Evolutionary conservation across 768 basidiomycete species (phyloP).

Genomic region (Lactarius psammicola): DNA sequence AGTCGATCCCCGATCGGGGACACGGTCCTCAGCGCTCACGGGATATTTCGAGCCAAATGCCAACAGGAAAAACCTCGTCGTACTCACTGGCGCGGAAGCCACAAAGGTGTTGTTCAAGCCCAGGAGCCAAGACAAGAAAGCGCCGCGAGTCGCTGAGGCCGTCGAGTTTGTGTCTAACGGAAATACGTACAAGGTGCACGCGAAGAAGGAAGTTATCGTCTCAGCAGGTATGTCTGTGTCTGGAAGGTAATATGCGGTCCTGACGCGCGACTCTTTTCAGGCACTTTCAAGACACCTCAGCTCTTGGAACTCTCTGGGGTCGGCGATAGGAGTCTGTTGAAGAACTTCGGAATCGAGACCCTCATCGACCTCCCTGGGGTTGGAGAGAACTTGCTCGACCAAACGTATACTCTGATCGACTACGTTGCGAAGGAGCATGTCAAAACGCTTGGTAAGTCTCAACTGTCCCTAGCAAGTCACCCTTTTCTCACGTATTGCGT

Average conservation of each 20-base stretch:
- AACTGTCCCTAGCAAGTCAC: too few species aligned
- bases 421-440: slow-evolving; percentile 19
- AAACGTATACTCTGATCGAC: slow-evolving; percentile 27
- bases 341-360: slow-evolving; percentile 36
- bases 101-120: slow-evolving; percentile 21
- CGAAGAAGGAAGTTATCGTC: slow-evolving; percentile 44
- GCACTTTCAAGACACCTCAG: slow-evolving; percentile 42
- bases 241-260: not conserved
- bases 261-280: slow-evolving; percentile 22
- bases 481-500: not conserved
- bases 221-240: slow-evolving; percentile 28
- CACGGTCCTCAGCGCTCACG: slow-evolving; percentile 27
- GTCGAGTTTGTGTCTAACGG: slow-evolving; percentile 37
- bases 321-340: slow-evolving; percentile 39
- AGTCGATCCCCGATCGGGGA: slow-evolving; percentile 26
- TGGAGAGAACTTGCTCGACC: slow-evolving; percentile 42
- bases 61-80: slow-evolving; percentile 24
- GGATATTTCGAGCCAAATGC: slow-evolving; percentile 27
- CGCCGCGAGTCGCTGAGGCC: slow-evolving; percentile 34
- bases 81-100: slow-evolving; percentile 26
- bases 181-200: slow-evolving; percentile 35
- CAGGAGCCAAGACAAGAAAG: slow-evolving; percentile 3
- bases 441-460: slow-evolving; percentile 22
- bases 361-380: slow-evolving; percentile 46
- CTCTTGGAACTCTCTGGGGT: slow-evolving; percentile 33